These are phyloP conservation scores for Tulasnella sp. DNA, from an alignment of 768 basidiomycete species.

Conservation along the genomic window DNA sequence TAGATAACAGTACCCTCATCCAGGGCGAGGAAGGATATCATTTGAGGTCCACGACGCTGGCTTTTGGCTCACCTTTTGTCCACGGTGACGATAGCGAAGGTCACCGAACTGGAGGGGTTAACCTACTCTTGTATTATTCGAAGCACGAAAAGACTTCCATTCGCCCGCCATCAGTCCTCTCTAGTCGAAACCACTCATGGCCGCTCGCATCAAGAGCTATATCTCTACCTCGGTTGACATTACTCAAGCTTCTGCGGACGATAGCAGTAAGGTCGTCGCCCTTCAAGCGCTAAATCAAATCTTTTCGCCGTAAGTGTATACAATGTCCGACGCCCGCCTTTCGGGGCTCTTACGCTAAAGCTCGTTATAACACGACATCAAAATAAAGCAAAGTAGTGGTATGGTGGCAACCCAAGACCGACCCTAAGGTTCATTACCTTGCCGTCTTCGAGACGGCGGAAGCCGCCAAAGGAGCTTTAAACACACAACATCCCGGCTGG, in stretches of 20 bases:
- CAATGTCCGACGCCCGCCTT: too few relatives aligned
- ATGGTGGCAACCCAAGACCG: neutral
- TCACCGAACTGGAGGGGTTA: neutral
- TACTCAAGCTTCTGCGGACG: neutral
- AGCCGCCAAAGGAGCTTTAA: neutral
- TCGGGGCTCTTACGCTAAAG: too few relatives aligned
- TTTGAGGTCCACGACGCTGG: neutral
- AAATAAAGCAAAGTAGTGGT: neutral
- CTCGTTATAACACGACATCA: too few relatives aligned
- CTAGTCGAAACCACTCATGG: neutral
- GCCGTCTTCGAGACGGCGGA: slow-evolving; percentile 2
- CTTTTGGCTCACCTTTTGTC: neutral
- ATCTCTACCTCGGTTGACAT: neutral
- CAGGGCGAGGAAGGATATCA: too few relatives aligned
- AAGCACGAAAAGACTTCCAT: neutral
- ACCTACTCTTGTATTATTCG: neutral
- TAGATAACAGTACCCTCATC: too few relatives aligned
- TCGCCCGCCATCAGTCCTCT: neutral
- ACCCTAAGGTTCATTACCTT: neutral
- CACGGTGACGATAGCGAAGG: neutral
- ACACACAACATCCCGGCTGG: neutral
- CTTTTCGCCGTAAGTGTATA: neutral
- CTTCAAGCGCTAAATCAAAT: neutral
- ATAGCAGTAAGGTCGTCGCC: neutral
- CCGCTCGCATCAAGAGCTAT: neutral